These are phyloP conservation scores for Daldinia bambusicola DNA, from an alignment of 495 filamentous ascomycete genomes.

Conservation along the genomic window DNA sequence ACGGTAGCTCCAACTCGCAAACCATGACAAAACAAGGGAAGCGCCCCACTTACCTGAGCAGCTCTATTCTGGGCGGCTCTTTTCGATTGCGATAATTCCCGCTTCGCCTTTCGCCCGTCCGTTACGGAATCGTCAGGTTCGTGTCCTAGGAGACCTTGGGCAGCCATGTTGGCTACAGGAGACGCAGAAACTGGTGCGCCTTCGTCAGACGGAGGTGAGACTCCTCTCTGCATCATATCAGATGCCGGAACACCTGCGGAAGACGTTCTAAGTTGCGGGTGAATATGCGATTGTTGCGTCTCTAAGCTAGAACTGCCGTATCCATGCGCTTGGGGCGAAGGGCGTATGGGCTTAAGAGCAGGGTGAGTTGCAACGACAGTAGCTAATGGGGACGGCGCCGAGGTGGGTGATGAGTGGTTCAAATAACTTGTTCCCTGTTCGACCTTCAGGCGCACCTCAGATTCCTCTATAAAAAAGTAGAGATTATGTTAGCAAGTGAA, in stretches of 20 bases:
- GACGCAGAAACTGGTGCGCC: conserved; percentile 46
- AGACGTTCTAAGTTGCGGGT: conserved; percentile 43
- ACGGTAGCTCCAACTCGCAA: conserved; percentile 22
- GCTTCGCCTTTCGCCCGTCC: conserved; percentile 68
- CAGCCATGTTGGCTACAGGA: conserved; percentile 45
- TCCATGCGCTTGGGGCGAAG: conserved; percentile 42
- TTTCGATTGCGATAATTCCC: conserved; percentile 93
- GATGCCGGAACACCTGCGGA: conserved; percentile 32
- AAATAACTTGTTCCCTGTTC: conserved; percentile 24
- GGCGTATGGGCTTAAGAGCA: conserved; percentile 35
- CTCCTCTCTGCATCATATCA: conserved; percentile 51
- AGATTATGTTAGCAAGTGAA: conserved; percentile 28
- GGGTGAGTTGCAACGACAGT: conserved; percentile 22
- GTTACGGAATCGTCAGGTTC: conserved; percentile 46
- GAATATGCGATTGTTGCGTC: conserved; percentile 40
- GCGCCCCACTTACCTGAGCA: conserved; percentile 76
- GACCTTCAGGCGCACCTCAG: conserved; percentile 39
- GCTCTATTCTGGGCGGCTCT: conserved; percentile 96
- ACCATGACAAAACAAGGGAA: conserved; percentile 25
- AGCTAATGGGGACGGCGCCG: conserved; percentile 22
- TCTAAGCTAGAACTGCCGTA: conserved; percentile 36
- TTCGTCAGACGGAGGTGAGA: conserved; percentile 48
- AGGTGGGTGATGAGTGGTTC: conserved; percentile 18
- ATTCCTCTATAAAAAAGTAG: conserved; percentile 26
- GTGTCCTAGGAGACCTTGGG: conserved; percentile 46